Evolutionary conservation across 352 stramenopile genomes (phyloP).

Genomic region (Phytophthora palmivora): DNA sequence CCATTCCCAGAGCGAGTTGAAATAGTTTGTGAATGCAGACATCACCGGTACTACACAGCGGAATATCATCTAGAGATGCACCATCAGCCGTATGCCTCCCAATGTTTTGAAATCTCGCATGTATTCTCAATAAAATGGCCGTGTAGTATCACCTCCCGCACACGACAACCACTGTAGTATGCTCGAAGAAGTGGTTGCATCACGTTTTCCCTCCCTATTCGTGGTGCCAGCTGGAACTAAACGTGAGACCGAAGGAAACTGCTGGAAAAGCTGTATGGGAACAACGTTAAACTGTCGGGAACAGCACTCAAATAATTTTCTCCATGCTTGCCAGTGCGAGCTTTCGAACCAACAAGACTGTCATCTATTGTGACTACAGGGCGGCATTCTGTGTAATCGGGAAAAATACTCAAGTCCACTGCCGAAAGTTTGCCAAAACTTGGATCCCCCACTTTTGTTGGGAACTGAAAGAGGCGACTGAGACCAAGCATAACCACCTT

Average conservation of each 20-base stretch:
- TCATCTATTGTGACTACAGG: slow-evolving; percentile 10
- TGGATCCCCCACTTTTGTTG: slow-evolving; percentile 1
- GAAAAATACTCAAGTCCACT: slow-evolving; percentile 28
- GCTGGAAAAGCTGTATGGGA: slow-evolving; percentile 33
- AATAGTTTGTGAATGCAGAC: too few relatives aligned
- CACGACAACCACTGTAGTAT: too few relatives aligned
- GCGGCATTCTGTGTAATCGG: slow-evolving; percentile 32
- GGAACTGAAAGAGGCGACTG: slow-evolving; percentile 16
- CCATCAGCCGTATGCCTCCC: too few relatives aligned
- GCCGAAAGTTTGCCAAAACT: slow-evolving; percentile 28
- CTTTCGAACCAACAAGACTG: slow-evolving; percentile 12
- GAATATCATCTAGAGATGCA: too few relatives aligned
- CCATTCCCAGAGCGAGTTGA: too few relatives aligned
- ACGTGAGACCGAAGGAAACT: slow-evolving; percentile 13
- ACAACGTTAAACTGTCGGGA: slow-evolving; percentile 28
- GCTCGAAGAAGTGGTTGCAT: too few relatives aligned
- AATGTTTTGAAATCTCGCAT: too few relatives aligned
- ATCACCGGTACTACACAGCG: too few relatives aligned
- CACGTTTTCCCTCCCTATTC: too few relatives aligned
- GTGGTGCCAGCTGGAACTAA: not conserved
- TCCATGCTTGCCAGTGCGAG: slow-evolving; percentile 20
- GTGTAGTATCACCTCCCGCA: too few relatives aligned
- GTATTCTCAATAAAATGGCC: too few relatives aligned
- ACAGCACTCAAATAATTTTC: slow-evolving; percentile 20
- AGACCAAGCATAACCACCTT: slow-evolving; percentile 19